Conservation (phyloP, 257 asterid species). For the Phtheirospermum japonicum region DNA sequence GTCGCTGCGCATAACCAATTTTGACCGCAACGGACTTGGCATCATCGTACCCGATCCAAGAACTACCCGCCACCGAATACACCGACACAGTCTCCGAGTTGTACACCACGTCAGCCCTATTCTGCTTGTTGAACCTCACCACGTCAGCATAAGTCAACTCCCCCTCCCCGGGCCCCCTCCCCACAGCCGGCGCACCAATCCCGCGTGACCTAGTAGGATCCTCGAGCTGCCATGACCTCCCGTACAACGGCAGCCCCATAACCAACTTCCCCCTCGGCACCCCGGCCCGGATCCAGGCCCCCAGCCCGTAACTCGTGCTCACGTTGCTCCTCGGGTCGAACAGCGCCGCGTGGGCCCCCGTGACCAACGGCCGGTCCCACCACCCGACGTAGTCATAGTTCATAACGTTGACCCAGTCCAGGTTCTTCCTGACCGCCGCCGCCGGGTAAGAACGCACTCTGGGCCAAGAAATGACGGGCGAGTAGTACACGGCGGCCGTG, state of each 20-base stretch:
- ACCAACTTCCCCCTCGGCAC: constrained; percentile 50
- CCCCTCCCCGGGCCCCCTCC: constrained; percentile 63
- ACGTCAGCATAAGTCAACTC: constrained; percentile 53
- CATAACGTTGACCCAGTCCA: constrained; percentile 83
- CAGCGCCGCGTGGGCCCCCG: constrained; percentile 81
- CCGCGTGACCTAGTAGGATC: constrained; percentile 36
- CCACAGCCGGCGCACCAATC: constrained; percentile 69
- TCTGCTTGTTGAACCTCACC: constrained; percentile 46
- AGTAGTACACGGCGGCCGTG: constrained; percentile 70
- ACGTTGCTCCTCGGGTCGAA: constrained; percentile 51
- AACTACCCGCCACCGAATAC: constrained; percentile 58
- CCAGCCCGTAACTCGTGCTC: constrained; percentile 66
- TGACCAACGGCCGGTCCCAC: constrained; percentile 47
- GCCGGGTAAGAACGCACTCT: constrained; percentile 50
- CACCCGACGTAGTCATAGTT: constrained; percentile 67
- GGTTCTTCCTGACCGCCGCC: constrained; percentile 42
- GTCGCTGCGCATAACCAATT: constrained; percentile 45
- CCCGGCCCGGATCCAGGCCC: constrained; percentile 66
- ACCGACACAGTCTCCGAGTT: constrained; percentile 53
- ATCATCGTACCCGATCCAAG: constrained; percentile 86
- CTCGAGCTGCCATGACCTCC: constrained; percentile 69
- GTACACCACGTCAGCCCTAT: constrained; percentile 46
- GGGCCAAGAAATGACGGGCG: neutral
- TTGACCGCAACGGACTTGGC: constrained; percentile 35
- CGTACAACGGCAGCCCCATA: constrained; percentile 79